A percentile compares a stretch with the other conserved stretches of the same genome.
phyloP scores from a whole-genome alignment of 2,329 filamentous ascomycete species.

The Ampelomyces quisqualis region DNA sequence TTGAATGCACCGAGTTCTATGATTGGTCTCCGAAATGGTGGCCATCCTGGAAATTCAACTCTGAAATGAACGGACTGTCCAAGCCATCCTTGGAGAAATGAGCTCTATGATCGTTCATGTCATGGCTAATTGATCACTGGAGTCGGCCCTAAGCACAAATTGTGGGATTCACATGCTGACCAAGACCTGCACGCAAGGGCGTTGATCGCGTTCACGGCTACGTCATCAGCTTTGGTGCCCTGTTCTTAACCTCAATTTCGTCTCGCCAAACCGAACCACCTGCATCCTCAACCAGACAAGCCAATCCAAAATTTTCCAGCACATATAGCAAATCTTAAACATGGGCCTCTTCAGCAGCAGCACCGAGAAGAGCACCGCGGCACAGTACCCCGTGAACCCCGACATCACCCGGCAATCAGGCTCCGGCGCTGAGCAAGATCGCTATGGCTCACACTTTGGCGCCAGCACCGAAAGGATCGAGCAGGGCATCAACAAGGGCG shows the following conservation, averaged over 20 bases:
- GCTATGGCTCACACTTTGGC: conserved; percentile 32
- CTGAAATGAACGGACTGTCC: no score
- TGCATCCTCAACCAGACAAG: neutral
- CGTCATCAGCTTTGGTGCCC: conserved; percentile 1
- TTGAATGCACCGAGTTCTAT: no score
- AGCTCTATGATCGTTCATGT: no score
- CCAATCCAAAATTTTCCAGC: neutral
- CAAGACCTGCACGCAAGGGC: neutral
- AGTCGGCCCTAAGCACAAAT: neutral
- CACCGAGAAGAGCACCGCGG: conserved; percentile 21
- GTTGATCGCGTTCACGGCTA: neutral
- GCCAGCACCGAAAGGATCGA: conserved; percentile 22
- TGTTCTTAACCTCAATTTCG: neutral
- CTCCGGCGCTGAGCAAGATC: conserved; percentile 39
- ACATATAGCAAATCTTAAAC: conserved; percentile 8
- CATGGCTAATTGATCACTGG: no score
- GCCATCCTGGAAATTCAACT: no score
- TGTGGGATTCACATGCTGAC: neutral
- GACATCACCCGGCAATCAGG: conserved; percentile 28
- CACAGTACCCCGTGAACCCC: conserved; percentile 23
- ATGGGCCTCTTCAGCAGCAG: conserved; percentile 31
- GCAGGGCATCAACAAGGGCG: conserved; percentile 22
- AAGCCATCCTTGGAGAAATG: no score
- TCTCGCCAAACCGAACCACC: neutral
- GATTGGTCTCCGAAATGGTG: no score